Percentiles rank a stretch among this genome's conserved stretches.
Conservation (phyloP, 164 flowering plant genomes). For the Magnolia kwangsiensis region DNA sequence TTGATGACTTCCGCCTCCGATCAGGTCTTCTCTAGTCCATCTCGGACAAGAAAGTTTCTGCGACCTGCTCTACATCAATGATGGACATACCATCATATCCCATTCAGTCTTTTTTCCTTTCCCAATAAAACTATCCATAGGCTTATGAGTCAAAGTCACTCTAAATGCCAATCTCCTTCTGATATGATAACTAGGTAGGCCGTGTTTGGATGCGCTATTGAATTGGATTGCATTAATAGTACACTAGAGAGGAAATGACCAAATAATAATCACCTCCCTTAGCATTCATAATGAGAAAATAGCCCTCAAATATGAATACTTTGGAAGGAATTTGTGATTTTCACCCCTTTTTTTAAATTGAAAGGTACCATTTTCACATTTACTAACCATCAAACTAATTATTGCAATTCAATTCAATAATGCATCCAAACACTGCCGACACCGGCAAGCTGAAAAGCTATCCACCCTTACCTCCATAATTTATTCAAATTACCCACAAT, state of each 20-base stretch:
- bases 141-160: background rate
- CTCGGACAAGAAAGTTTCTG: too few species aligned
- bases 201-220: background rate
- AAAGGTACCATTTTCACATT: background rate
- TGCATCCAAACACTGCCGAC: background rate
- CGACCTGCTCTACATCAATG: too few species aligned
- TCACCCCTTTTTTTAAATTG: background rate
- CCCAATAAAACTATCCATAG: background rate
- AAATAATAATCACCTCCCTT: background rate
- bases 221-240: background rate
- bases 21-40: too few species aligned
- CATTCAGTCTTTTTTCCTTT: background rate
- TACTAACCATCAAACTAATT: background rate
- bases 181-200: background rate
- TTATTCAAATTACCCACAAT: constrained; percentile 7
- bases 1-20: too few species aligned
- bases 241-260: background rate
- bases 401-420: background rate
- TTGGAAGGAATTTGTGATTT: background rate
- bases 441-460: background rate
- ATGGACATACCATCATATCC: background rate
- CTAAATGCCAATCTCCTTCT: background rate
- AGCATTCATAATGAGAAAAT: background rate
- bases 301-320: background rate
- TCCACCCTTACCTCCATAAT: background rate